These are phyloP conservation scores for Ophiostoma populinum DNA, from an alignment of 2,329 filamentous ascomycete genomes.

Conservation along the genomic window DNA sequence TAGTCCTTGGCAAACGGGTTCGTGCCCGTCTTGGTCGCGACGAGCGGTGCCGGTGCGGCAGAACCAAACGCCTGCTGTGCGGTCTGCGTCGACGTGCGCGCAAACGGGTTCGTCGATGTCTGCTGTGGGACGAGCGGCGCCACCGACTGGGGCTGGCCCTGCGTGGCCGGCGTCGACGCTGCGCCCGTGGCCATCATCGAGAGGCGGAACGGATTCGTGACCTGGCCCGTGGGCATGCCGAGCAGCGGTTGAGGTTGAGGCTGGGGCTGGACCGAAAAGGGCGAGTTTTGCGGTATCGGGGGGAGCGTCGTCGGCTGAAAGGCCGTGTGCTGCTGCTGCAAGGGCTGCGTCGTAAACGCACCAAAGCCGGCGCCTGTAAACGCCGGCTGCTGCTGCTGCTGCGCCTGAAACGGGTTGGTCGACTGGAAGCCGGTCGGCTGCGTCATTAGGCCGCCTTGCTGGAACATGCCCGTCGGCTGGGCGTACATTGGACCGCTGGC, in stretches of 20 bases:
- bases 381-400: conserved; percentile 28
- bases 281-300: conserved; percentile 39
- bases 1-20: conserved; percentile 41
- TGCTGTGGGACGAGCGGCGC: conserved; percentile 22
- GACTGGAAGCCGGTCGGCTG: conserved; percentile 24
- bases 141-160: background rate
- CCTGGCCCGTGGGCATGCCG: conserved; percentile 32
- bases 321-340: conserved; percentile 24
- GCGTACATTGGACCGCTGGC: conserved; percentile 15
- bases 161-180: conserved; percentile 20
- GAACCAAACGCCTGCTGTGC: conserved; percentile 20
- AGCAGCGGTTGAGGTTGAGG: conserved; percentile 16
- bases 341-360: conserved; percentile 51
- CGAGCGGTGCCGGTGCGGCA: conserved; percentile 22
- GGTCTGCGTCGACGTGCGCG: conserved; percentile 40
- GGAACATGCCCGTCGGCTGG: conserved; percentile 20
- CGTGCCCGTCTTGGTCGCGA: conserved; percentile 35
- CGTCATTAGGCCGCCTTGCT: conserved; percentile 19
- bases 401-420: conserved; percentile 25
- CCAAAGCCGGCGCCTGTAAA: conserved; percentile 66
- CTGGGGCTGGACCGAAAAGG: conserved; percentile 32
- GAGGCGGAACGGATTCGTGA: conserved; percentile 84
- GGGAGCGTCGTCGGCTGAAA: conserved; percentile 37
- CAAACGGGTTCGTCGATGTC: conserved; percentile 76
- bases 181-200: conserved; percentile 55